phyloP scores from a whole-genome alignment of 164 flowering plant species.

The Pachysandra terminalis region DNA sequence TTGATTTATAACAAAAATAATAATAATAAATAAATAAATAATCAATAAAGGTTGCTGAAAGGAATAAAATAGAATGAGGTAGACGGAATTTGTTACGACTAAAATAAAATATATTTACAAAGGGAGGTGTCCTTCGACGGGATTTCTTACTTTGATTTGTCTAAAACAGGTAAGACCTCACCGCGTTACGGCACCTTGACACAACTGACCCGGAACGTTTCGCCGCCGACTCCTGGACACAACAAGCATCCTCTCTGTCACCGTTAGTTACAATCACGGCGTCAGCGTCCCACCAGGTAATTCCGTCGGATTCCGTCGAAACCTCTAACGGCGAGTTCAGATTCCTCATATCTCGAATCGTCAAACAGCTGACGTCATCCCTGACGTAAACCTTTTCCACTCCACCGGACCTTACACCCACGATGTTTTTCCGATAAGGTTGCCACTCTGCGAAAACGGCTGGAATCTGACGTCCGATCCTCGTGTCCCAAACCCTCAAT shows the following conservation, averaged over 20 bases:
- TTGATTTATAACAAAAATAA: too few relatives aligned
- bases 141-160: not conserved
- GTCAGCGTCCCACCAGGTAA: conserved; percentile 64
- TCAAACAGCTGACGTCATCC: conserved; percentile 7
- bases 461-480: conserved; percentile 38
- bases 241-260: not conserved
- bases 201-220: conserved; percentile 12
- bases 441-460: conserved; percentile 52
- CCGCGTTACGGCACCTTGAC: conserved; percentile 24
- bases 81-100: too few relatives aligned
- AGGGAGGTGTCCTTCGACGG: not conserved
- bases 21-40: too few relatives aligned
- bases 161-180: conserved; percentile 14
- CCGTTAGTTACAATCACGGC: conserved; percentile 42
- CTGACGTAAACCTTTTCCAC: conserved; percentile 17
- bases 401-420: conserved; percentile 14
- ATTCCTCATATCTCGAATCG: conserved; percentile 26
- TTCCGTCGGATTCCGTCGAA: conserved; percentile 33
- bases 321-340: conserved; percentile 28
- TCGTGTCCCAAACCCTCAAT: conserved; percentile 51
- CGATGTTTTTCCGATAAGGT: conserved; percentile 18
- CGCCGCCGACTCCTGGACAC: conserved; percentile 5
- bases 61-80: too few relatives aligned
- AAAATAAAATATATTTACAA: not conserved
- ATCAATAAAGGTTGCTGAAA: too few relatives aligned